phyloP scores from a whole-genome alignment of 2,329 filamentous ascomycete genomes.

The Fusarium proliferatum region DNA sequence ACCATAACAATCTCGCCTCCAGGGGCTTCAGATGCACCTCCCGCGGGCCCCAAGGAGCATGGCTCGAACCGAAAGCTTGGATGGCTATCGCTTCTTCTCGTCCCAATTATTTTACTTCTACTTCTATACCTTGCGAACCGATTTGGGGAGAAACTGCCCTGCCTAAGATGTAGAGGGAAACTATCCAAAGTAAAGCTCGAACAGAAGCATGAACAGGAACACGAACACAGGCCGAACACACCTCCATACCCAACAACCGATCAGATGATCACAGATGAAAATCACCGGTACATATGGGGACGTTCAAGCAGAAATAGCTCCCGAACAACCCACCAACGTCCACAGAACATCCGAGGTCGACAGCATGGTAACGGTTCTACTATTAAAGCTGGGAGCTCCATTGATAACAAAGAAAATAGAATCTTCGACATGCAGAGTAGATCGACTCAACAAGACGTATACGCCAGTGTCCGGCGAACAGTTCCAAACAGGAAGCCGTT shows the following conservation, averaged over 20 bases:
- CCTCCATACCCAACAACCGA: neutral
- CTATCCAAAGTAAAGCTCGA: neutral
- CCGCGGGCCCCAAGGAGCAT: rapidly evolving
- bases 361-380: rapidly evolving
- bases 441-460: neutral
- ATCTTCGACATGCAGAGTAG: neutral
- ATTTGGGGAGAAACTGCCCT: too few relatives aligned
- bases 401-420: neutral
- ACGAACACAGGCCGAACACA: rapidly evolving
- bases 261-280: rapidly evolving
- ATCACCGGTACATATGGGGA: too few relatives aligned
- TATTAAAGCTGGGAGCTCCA: neutral
- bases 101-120: rapidly evolving
- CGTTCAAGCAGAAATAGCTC: too few relatives aligned
- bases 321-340: too few relatives aligned
- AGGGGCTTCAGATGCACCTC: neutral
- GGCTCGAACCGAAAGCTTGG: neutral
- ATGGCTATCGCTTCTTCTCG: neutral
- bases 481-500: neutral
- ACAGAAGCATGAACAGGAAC: neutral
- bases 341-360: neutral
- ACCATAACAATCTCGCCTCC: rapidly evolving
- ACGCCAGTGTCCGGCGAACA: neutral
- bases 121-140: too few relatives aligned
- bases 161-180: rapidly evolving